These are phyloP conservation scores for Ophiocordyceps camponoti-saundersi DNA, from an alignment of 2,329 filamentous ascomycete genomes.

Conservation along the genomic window DNA sequence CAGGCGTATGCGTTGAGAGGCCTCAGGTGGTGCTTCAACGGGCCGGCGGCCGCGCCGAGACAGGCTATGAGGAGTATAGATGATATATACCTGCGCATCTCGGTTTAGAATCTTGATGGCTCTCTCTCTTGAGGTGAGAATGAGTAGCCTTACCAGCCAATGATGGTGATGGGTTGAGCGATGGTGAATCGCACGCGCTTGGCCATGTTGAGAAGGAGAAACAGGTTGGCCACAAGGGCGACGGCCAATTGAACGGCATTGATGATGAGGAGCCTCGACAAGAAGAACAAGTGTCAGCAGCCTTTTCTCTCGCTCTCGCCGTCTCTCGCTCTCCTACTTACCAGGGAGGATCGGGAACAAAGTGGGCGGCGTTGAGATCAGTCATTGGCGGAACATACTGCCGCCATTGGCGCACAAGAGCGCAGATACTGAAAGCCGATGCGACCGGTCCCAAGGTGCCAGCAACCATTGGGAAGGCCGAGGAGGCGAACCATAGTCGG, in stretches of 20 bases:
- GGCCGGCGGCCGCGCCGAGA: conserved; percentile 45
- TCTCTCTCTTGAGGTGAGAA: not conserved
- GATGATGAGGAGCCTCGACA: conserved; percentile 45
- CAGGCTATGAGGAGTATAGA: conserved; percentile 50
- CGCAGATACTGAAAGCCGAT: conserved; percentile 74
- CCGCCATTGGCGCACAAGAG: conserved; percentile 68
- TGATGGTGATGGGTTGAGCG: conserved; percentile 68
- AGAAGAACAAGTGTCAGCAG: not conserved
- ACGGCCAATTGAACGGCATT: conserved; percentile 65
- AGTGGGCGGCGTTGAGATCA: conserved; percentile 28
- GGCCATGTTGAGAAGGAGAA: conserved; percentile 77
- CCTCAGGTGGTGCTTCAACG: conserved; percentile 18
- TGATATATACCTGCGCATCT: conserved; percentile 30
- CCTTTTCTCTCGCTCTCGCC: too few relatives aligned
- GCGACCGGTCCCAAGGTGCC: conserved; percentile 75
- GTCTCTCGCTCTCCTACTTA: conserved; percentile 14
- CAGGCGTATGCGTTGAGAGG: conserved; percentile 36
- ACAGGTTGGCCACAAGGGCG: conserved; percentile 64
- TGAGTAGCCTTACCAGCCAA: conserved; percentile 45
- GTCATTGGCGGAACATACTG: conserved; percentile 32
- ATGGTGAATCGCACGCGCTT: conserved; percentile 62
- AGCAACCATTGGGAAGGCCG: conserved; percentile 60
- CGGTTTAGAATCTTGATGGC: not conserved
- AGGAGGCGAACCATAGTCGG: conserved; percentile 47
- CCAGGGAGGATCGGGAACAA: conserved; percentile 55